Percentiles rank a stretch among this genome's conserved stretches.
phyloP scores from a whole-genome alignment of 75 land plant species.

The Azolla pinnata region DNA sequence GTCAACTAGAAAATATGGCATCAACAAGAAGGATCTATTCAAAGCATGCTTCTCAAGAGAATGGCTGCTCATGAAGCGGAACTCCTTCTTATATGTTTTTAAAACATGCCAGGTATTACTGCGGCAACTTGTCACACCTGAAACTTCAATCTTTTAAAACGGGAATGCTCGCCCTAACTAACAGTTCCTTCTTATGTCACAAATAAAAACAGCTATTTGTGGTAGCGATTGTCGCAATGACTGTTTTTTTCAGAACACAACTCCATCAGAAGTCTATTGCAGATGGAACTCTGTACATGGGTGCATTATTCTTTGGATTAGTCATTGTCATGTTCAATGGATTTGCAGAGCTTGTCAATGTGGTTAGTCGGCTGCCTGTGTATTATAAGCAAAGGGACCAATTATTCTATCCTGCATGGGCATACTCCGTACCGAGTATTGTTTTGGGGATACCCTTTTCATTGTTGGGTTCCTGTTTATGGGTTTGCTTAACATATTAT shows the following conservation, averaged over 20 bases:
- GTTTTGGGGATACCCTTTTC: constrained; percentile 33
- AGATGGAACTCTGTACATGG: constrained; percentile 28
- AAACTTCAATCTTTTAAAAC: too few relatives aligned
- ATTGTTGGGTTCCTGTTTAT: constrained; percentile 23
- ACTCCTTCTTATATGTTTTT: constrained; percentile 60
- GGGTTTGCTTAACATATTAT: constrained; percentile 37
- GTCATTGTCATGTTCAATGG: constrained; percentile 35
- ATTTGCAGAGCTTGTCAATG: constrained; percentile 32
- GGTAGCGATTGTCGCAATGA: constrained; percentile 28
- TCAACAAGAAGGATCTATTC: constrained; percentile 46
- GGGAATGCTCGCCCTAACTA: too few relatives aligned
- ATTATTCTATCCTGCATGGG: constrained; percentile 42
- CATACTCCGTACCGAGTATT: constrained; percentile 32
- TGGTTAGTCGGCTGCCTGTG: constrained; percentile 34
- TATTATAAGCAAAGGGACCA: constrained; percentile 45
- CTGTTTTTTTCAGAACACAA: constrained; percentile 31
- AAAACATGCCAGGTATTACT: constrained; percentile 32
- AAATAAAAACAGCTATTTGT: not conserved
- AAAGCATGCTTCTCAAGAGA: constrained; percentile 65
- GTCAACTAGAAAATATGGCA: constrained; percentile 47
- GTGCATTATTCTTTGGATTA: constrained; percentile 33
- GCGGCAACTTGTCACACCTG: too few relatives aligned
- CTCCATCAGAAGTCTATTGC: constrained; percentile 13
- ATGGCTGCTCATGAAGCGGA: constrained; percentile 60
- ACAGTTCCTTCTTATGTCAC: not conserved